Evolutionary conservation across 768 basidiomycete genomes (phyloP), one percentile per base, ranked within the genome.

Genomic region (Podaxis sp.): DNA sequence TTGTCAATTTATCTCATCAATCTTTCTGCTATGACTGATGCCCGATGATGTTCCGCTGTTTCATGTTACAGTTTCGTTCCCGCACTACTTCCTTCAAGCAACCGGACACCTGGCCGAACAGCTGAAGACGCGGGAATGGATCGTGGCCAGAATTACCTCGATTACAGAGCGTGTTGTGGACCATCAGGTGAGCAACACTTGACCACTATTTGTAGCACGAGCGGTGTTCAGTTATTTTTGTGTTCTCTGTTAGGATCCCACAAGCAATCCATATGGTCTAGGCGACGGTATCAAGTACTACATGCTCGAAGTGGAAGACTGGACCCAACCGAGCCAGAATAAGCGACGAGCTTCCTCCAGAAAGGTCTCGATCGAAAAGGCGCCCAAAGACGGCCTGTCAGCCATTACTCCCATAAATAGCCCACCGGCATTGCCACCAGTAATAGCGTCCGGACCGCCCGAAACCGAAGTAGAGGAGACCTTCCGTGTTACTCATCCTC

Each of bases 1-100:
- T 52, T 52, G 28, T 33, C 19, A 40, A 5, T 54, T 49, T 46
- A 36, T 44, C 62, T 19, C 52, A 40, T 38, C 46, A 19, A 53
- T 51, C 26, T 46, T 30, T 48, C 60, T 61, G 39, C 63, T 39
- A 30, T 36, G 24, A 59, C 64, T 67, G 61, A 71, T 49, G 63
- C 73, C 76, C 79, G 76, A 78, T 59, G 67, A 73, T 78, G 75
- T 56, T 49, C 65, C 65, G 68, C 71, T 74, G 76, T 73, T 65
- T 71, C 66, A 57, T 61, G 48, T 58, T 42, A 58, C 73, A 95
- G 95, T 98, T 8, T 95, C 92, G 11, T 96, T 96, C 76, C 97
- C 97, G 53, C 96, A 99, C 75, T 96, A 98, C 75, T 99, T 99
- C 79, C 84, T 99, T 39, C 87, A 93, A 72, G 91, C 93, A 4